These are phyloP conservation scores for Fragaria iinumae DNA, from an alignment of 306 rosid species.

Conservation along the genomic window DNA sequence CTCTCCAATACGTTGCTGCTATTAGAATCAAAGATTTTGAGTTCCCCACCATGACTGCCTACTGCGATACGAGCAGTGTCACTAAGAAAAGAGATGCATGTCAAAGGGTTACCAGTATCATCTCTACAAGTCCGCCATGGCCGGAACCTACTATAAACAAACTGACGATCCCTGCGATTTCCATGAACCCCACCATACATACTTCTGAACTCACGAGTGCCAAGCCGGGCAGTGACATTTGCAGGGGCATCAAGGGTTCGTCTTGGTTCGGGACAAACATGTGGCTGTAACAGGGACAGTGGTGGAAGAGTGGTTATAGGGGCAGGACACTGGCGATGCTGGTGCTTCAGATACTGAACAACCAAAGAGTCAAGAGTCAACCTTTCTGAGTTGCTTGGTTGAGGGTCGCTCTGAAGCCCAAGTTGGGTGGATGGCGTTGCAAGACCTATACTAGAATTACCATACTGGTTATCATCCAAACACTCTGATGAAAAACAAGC, in stretches of 20 bases:
- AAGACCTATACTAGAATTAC: constrained; percentile 44
- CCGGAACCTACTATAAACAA: constrained; percentile 92
- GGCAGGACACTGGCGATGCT: constrained; percentile 98
- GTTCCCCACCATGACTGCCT: constrained; percentile 89
- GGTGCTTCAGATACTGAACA: constrained; percentile 93
- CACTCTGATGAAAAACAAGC: constrained; percentile 40
- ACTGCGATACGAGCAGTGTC: constrained; percentile 86
- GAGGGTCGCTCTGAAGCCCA: constrained; percentile 54
- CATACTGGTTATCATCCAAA: constrained; percentile 60
- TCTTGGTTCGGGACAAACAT: constrained; percentile 96
- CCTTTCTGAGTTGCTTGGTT: constrained; percentile 70
- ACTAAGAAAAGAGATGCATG: constrained; percentile 81
- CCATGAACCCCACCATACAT: constrained; percentile 90
- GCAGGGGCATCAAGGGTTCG: constrained; percentile 91
- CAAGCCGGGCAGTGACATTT: constrained; percentile 88
- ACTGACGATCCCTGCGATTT: constrained; percentile 90
- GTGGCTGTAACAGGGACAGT: constrained; percentile 82
- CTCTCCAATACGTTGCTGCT: constrained; percentile 73
- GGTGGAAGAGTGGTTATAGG: constrained; percentile 99
- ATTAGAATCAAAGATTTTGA: constrained; percentile 75
- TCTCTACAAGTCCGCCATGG: constrained; percentile 98
- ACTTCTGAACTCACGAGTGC: constrained; percentile 78
- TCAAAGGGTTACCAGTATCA: constrained; percentile 71
- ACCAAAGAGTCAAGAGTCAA: constrained; percentile 82
- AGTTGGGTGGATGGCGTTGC: constrained; percentile 57